Evolutionary conservation across 345 rosid species (phyloP), one percentile per base, ranked within the genome.

Genomic region (Viola odorata): DNA sequence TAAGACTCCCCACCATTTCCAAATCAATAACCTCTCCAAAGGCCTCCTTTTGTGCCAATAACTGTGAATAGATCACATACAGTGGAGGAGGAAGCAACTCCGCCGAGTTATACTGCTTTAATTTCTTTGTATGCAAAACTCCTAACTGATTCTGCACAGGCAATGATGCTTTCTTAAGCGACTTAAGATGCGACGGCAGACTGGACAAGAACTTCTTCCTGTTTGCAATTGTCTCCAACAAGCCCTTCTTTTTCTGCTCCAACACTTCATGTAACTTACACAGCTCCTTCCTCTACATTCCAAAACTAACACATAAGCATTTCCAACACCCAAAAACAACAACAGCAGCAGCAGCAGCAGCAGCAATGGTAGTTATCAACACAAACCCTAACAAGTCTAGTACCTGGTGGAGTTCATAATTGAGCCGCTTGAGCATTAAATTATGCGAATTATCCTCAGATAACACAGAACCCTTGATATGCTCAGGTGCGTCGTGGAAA

Each of bases 11-110:
- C 4, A 78, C 74, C 45, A 94, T 80, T 57, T 88, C 97, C 41
- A 90, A 11, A 49, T 86, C 91, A 14, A 88, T 77, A 49, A 62
- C 78, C 66, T 90, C 99, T 58, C 82, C 87, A 60, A 94, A 94
- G 42, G 96, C 97, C 73, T 84, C 97, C 71, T 87, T 90, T 53
- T 82, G 97, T 9, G 95, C 95, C 68, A 78, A 32, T 37, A 94
- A 78, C 81, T 85, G 89, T 0, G 99, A 86, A 63, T 83, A 94
- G 16, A 94, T 72, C 63, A 94, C 85, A 50, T 90, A 86, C 51
- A 94, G 90, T 6, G 99, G 86, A 16, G 85, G 95, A 38, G 99
- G 91, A 76, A 94, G 96, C 71, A 94, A 73, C 83, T 94, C 97
- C 41, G 99, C 95, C 3, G 80, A 74, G 65, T 71, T 75, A 58